phyloP scores from a whole-genome alignment of 169 alveolate genomes.

The Theileria luwenshuni region DNA sequence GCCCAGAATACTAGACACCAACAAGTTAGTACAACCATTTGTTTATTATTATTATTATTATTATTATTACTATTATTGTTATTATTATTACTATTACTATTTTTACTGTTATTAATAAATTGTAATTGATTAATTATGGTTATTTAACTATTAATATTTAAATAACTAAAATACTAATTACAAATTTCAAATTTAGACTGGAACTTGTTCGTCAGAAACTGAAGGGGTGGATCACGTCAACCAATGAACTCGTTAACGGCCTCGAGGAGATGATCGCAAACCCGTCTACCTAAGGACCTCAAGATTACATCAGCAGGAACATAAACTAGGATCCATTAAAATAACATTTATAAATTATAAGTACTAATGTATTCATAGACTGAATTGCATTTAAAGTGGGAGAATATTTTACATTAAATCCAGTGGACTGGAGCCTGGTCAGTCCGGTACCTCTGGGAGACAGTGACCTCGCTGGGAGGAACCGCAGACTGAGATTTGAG shows the following conservation, averaged over 20 bases:
- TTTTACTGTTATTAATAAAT: too few species aligned
- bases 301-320: background rate
- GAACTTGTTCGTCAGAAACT: constrained; percentile 38
- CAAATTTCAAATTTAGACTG: constrained; percentile 54
- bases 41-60: background rate
- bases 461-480: constrained; percentile 66
- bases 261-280: constrained; percentile 42
- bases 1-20: constrained; percentile 72
- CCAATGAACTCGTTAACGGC: constrained; percentile 53
- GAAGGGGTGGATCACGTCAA: constrained; percentile 62
- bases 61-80: constrained; percentile 2
- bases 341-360: too few species aligned
- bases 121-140: too few species aligned
- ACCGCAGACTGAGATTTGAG: constrained; percentile 27
- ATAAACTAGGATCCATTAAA: background rate
- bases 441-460: constrained; percentile 77
- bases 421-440: constrained; percentile 75
- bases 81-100: constrained; percentile 14
- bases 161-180: too few species aligned
- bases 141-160: too few species aligned
- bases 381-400: background rate
- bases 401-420: constrained; percentile 34
- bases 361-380: background rate
- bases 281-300: constrained; percentile 1
- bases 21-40: constrained; percentile 51